A percentile compares a stretch with the other conserved stretches of the same genome.
Conservation (phyloP, 2,329 filamentous ascomycete species). For the Tolypocladium endophyticum region DNA sequence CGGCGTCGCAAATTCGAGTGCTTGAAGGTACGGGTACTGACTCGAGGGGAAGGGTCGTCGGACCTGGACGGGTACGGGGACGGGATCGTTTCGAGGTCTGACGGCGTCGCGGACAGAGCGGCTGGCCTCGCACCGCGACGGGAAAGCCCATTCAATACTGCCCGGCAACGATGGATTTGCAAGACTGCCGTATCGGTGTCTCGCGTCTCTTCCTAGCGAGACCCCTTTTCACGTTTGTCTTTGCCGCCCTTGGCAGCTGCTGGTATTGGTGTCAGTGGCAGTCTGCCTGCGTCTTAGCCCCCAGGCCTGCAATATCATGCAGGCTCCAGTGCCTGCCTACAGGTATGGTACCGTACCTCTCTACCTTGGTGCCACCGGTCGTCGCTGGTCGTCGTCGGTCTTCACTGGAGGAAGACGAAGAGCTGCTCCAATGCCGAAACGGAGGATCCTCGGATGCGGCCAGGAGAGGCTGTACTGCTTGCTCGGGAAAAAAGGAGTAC, state of each 20-base stretch:
- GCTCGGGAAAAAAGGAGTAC: neutral
- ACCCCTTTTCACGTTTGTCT: neutral
- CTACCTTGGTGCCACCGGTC: neutral
- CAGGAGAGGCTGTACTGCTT: neutral
- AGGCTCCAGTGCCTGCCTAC: neutral
- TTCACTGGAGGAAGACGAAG: neutral
- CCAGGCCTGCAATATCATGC: neutral
- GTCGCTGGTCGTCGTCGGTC: neutral
- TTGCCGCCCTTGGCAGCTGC: neutral
- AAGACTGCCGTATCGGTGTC: neutral
- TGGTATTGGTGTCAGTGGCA: neutral
- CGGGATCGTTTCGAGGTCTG: neutral
- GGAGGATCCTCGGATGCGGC: neutral
- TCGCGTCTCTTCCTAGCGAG: neutral
- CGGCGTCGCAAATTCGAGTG: slow-evolving; percentile 31
- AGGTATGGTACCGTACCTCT: too few species aligned
- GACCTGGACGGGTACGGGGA: neutral
- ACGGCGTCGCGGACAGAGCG: neutral
- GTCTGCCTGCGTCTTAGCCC: neutral
- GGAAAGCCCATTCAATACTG: neutral
- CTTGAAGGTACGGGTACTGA: neutral
- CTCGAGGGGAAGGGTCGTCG: neutral
- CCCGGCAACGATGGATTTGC: neutral
- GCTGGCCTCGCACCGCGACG: neutral
- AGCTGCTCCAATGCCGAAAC: neutral